phyloP scores from a whole-genome alignment of 495 filamentous ascomycete species.

The Aspergillus biplanus region DNA sequence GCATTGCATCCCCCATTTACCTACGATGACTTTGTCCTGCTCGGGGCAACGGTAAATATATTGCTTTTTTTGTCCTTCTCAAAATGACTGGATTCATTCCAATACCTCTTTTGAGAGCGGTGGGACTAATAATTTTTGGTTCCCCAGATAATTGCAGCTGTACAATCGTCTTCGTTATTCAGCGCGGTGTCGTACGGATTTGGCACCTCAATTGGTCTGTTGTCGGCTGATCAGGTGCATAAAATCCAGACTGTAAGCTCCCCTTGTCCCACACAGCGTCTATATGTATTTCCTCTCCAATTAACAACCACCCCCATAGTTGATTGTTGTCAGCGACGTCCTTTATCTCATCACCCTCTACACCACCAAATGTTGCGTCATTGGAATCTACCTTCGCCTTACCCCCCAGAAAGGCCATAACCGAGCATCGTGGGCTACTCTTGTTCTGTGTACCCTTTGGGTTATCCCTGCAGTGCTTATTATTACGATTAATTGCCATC shows the following conservation, averaged over 20 bases:
- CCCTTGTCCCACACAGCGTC: background rate
- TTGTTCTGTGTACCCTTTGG: constrained; percentile 41
- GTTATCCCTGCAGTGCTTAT: constrained; percentile 40
- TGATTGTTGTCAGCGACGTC: constrained; percentile 43
- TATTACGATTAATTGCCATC: constrained; percentile 43
- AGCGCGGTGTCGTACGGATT: constrained; percentile 41
- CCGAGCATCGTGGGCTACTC: constrained; percentile 36
- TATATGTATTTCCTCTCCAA: background rate
- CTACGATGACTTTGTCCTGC: constrained; percentile 43
- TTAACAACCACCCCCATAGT: constrained; percentile 23
- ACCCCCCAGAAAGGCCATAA: constrained; percentile 50
- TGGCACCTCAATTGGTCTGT: constrained; percentile 43
- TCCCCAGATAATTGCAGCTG: constrained; percentile 34
- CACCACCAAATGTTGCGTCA: constrained; percentile 51
- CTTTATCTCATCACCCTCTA: constrained; percentile 49
- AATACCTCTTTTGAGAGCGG: background rate
- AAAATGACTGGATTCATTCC: background rate
- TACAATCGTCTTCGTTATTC: constrained; percentile 44
- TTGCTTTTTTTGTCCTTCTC: background rate
- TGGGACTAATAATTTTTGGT: background rate
- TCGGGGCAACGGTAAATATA: constrained; percentile 41
- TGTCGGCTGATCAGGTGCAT: constrained; percentile 33
- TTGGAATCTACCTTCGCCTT: constrained; percentile 50
- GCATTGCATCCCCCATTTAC: constrained; percentile 43
- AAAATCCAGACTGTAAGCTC: constrained; percentile 41